Base-by-base conservation (phyloP, 176 grass and related monocot species). In the Lolium multiflorum region DNA sequence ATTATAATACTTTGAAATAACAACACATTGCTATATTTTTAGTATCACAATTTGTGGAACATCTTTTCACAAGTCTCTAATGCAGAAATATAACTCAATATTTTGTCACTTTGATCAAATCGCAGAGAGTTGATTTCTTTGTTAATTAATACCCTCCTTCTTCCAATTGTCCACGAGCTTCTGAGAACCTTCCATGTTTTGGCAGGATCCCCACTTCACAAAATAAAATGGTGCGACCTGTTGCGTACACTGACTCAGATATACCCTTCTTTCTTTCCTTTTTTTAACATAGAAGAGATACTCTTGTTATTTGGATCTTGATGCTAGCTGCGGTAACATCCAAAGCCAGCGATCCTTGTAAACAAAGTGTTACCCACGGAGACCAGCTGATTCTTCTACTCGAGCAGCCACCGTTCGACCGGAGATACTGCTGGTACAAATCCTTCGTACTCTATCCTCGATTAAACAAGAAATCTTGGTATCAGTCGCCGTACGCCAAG, bases 111-210 rank as follows among this genome's bases (percentile, higher is more conserved):
- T 35, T 35, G 31, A 35, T 35, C 31, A 35, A 35, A 35, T 35
- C 31, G 31, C 2, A 35, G 31, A 35, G 2, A 35, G 2, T 35
- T 35, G 31, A 35, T 35, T 35, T 35, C 3, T 3, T 35, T 35
- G 31, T 35, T 35, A 35, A 35, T 35, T 35, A 35, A 28, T 28
- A 28, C 28, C 28, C 28, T 28, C 28, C 28, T 28, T 28, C 28
- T 35, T 35, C 31, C 31, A 35, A 35, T 35, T 35, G 31, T 35
- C 5, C 62, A 74, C 28, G 4, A 70, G 0, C 14, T 24, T 52
- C 47, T 9, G 21, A 66, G 78, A 81, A 81, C 43, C 46, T 65
- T 74, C 78, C 57, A 16, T 14, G 56, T 55, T 87, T 43, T 87
- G 78, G 49, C 75, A 79, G 35, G 51, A 57, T 28, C 37, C 6